Evolutionary conservation across 768 basidiomycete species (phyloP).

Genomic region (Tricholoma furcatifolium): DNA sequence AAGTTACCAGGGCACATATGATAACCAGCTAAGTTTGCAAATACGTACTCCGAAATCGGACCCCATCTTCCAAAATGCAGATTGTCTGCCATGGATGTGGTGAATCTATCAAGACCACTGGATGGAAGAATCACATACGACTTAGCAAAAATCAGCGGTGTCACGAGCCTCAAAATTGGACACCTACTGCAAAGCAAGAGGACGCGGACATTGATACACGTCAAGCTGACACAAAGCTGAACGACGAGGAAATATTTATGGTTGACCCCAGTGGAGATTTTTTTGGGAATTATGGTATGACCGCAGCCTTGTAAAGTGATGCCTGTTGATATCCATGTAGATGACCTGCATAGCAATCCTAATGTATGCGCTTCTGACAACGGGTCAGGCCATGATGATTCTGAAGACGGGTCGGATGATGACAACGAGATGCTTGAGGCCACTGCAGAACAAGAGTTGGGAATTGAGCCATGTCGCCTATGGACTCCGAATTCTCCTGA

Average conservation of each 20-base stretch:
- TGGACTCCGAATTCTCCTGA: too few species aligned
- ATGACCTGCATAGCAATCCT: neutral
- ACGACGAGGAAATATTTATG: neutral
- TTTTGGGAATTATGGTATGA: constrained; percentile 11
- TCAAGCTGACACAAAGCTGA: neutral
- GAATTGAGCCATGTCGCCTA: neutral
- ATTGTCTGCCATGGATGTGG: neutral
- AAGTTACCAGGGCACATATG: neutral
- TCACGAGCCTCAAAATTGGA: neutral
- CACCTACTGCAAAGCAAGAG: too few species aligned
- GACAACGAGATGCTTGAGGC: neutral
- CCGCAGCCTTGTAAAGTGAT: neutral
- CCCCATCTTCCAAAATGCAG: neutral
- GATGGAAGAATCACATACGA: constrained; percentile 3
- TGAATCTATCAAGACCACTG: constrained; percentile 1
- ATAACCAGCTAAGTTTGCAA: neutral
- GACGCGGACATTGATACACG: too few species aligned
- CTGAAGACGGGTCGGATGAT: neutral
- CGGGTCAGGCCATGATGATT: neutral
- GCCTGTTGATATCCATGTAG: neutral
- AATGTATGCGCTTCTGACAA: neutral
- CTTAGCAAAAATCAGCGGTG: neutral
- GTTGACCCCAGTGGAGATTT: constrained; percentile 11
- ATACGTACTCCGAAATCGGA: neutral
- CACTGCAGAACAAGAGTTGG: neutral